phyloP scores from a whole-genome alignment of 2,329 filamentous ascomycete genomes.

The Claviceps humidiphila region DNA sequence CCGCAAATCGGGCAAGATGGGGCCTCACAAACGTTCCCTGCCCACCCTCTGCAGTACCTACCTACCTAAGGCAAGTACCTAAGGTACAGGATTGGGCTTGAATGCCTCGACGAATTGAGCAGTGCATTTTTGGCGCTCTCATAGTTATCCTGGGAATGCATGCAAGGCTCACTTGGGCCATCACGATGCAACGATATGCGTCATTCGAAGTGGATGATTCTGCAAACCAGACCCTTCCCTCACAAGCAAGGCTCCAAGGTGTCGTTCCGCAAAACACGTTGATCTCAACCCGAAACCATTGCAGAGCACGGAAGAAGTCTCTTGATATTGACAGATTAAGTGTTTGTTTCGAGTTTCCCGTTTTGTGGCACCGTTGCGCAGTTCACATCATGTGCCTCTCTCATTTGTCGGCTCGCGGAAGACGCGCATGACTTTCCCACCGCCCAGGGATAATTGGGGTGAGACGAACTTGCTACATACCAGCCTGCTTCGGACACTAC shows the following conservation, averaged over 20 bases:
- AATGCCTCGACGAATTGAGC: not conserved
- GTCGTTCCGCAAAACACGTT: not conserved
- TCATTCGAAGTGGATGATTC: not conserved
- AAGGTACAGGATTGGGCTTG: not conserved
- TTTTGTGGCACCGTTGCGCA: not conserved
- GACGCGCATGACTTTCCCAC: not conserved
- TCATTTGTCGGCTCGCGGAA: not conserved
- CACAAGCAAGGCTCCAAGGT: not conserved
- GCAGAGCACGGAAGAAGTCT: not conserved
- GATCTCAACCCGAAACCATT: not conserved
- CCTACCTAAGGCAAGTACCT: not conserved
- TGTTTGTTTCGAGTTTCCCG: conserved; percentile 1
- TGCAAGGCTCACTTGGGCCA: not conserved
- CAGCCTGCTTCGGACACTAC: not conserved
- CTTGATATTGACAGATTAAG: not conserved
- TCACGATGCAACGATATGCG: not conserved
- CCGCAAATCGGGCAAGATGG: not conserved
- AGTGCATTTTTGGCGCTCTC: not conserved
- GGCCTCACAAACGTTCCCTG: not conserved
- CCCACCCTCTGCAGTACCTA: not conserved
- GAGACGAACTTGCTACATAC: not conserved
- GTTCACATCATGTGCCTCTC: not conserved
- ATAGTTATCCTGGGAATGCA: not conserved
- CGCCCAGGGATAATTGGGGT: not conserved
- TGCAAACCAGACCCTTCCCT: not conserved